Base-by-base conservation (phyloP, 148 eudicot species). In the Salicornia ramosissima region DNA sequence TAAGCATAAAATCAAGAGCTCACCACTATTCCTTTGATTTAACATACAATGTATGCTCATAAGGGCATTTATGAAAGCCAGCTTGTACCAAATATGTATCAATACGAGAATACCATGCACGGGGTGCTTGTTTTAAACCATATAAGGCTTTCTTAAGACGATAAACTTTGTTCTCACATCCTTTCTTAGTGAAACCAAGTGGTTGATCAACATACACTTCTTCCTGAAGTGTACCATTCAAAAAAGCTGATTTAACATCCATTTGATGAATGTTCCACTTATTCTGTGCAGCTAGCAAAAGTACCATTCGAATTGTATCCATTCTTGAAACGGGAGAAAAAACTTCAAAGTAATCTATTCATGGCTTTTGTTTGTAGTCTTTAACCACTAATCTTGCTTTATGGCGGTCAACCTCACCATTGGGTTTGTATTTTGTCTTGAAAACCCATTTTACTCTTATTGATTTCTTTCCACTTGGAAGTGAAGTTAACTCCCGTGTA, bases 291-390 rank as follows among this genome's bases (percentile, higher is more conserved):
- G 42, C 42, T 36, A 36, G 42, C 9, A 9, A 36, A 36, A 36
- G 42, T 36, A 36, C 42, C 42, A 36, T 36, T 36, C 42, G 42
- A 36, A 36, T 36, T 36, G 42, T 36, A 9, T 36, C 42, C 42
- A 36, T 36, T 36, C 65, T 21, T 61, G 40, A 59, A 56, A 56
- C 61, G 26, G 33, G 29, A 10, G 61, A 30, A 56, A 56, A 25
- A 28, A 22, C 61, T 56, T 59, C 42, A 31, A 59, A 30, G 15
- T 66, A 68, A 36, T 68, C 71, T 29, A 30, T 68, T 4, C 49
- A 47, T 16, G 59, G 34, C 26, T 50, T 52, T 16, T 55, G 11
- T 36, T 9, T 10, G n/a, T 60, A 10, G 39, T 29, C 65, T 18
- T 10, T 29, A 33, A 36, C 39, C 33, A 60, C 65, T 2, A 60